A percentile compares a stretch with the other conserved stretches of the same genome.
These are phyloP conservation scores for Perkinsus olseni DNA, from an alignment of 169 alveolate genomes.

Conservation along the genomic window DNA sequence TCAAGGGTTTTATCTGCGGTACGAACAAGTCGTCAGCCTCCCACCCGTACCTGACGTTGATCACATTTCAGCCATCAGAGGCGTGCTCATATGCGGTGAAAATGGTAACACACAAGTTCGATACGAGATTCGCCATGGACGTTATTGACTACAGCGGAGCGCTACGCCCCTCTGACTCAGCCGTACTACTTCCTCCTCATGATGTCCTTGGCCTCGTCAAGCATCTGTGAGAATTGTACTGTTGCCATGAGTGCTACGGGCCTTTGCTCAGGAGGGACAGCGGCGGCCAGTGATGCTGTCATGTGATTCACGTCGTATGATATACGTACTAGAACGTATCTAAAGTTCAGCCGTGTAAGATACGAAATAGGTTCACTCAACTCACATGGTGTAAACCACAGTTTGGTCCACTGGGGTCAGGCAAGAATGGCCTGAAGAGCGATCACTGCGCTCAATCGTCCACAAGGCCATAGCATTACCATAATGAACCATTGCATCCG, in stretches of 20 bases:
- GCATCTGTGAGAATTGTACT: conserved; percentile 49
- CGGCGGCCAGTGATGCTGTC: not conserved
- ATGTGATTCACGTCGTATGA: not conserved
- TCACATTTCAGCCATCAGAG: not conserved
- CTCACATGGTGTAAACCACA: not conserved
- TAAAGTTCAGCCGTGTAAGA: not conserved
- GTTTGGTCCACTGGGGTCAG: conserved; percentile 77
- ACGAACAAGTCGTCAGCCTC: conserved; percentile 28
- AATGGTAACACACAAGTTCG: not conserved
- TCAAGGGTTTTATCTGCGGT: conserved; percentile 92
- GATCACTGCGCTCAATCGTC: not conserved
- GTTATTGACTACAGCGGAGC: too few relatives aligned
- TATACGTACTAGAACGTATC: not conserved
- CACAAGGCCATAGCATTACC: conserved; percentile 24
- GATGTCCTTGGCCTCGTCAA: conserved; percentile 2
- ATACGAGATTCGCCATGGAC: not conserved
- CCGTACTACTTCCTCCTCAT: not conserved
- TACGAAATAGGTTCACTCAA: conserved; percentile 22
- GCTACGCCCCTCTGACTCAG: too few relatives aligned
- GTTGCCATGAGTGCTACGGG: conserved; percentile 64
- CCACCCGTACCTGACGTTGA: not conserved
- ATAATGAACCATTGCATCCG: conserved; percentile 93
- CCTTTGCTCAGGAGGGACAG: not conserved
- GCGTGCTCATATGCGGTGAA: too few relatives aligned
- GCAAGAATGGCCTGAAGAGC: conserved; percentile 80